Conservation (phyloP, 768 basidiomycete species). For the Tricholoma matsutake region DNA sequence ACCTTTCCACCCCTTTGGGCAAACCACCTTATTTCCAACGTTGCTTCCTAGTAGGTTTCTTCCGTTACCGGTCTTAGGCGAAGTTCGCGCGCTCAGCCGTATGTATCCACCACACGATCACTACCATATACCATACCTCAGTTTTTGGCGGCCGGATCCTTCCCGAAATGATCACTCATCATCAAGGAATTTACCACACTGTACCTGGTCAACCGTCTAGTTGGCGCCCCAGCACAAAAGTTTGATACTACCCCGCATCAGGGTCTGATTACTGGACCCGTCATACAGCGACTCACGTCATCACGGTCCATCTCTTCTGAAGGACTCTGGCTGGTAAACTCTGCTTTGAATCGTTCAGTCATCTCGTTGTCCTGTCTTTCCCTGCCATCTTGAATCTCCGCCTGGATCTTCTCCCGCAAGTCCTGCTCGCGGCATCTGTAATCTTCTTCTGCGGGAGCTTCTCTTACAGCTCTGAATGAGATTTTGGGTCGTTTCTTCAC, state of each 20-base stretch:
- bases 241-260: background rate
- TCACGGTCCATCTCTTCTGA: background rate
- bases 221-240: background rate
- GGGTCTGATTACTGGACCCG: background rate
- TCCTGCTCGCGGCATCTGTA: background rate
- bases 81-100: background rate
- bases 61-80: background rate
- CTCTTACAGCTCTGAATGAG: background rate
- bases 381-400: background rate
- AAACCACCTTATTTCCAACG: background rate
- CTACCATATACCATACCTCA: background rate
- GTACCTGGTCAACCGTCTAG: background rate
- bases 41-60: background rate
- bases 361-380: background rate
- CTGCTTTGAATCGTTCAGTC: background rate
- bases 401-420: background rate
- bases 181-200: background rate
- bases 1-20: background rate
- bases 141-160: background rate
- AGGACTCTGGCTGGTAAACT: background rate
- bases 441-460: background rate
- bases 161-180: background rate
- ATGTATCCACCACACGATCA: background rate
- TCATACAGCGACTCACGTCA: background rate
- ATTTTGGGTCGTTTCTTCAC: background rate